Conservation (phyloP, 2,329 filamentous ascomycete genomes). For the Fusarium subglutinans region DNA sequence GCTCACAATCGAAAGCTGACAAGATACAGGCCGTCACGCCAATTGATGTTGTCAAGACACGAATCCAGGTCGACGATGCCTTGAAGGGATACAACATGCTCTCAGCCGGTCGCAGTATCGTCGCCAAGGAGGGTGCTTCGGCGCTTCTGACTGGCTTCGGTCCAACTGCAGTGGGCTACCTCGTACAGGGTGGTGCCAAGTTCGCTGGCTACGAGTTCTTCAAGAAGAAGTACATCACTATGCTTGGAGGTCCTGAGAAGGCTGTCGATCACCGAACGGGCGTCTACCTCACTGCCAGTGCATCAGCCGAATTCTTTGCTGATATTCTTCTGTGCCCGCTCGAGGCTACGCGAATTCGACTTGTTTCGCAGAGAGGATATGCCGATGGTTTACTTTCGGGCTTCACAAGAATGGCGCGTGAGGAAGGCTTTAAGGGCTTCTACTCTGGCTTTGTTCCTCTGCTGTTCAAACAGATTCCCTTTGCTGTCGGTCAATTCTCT, state of each 20-base stretch:
- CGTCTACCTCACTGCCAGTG: constrained; percentile 78
- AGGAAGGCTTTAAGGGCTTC: constrained; percentile 82
- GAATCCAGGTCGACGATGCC: constrained; percentile 87
- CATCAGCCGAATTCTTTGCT: constrained; percentile 75
- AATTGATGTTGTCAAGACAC: constrained; percentile 83
- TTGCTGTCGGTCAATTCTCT: constrained; percentile 94
- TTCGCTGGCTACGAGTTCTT: constrained; percentile 95
- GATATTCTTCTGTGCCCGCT: constrained; percentile 89
- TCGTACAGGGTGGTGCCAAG: constrained; percentile 90
- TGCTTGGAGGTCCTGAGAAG: constrained; percentile 63
- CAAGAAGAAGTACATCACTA: constrained; percentile 85
- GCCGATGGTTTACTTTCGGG: constrained; percentile 76
- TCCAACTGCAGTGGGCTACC: constrained; percentile 86
- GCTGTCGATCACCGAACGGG: constrained; percentile 58
- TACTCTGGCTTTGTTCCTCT: constrained; percentile 92
- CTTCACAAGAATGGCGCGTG: constrained; percentile 78
- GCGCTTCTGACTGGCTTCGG: constrained; percentile 86
- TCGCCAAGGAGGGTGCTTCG: constrained; percentile 79
- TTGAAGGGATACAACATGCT: constrained; percentile 88
- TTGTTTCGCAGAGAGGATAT: constrained; percentile 84
- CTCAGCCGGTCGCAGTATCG: constrained; percentile 79
- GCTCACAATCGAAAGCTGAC: neutral
- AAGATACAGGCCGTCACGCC: constrained; percentile 60
- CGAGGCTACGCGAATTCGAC: constrained; percentile 81
- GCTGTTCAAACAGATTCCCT: constrained; percentile 89